These are phyloP conservation scores for Calonectria hongkongensis DNA, from an alignment of 2,329 filamentous ascomycete genomes.

Conservation along the genomic window DNA sequence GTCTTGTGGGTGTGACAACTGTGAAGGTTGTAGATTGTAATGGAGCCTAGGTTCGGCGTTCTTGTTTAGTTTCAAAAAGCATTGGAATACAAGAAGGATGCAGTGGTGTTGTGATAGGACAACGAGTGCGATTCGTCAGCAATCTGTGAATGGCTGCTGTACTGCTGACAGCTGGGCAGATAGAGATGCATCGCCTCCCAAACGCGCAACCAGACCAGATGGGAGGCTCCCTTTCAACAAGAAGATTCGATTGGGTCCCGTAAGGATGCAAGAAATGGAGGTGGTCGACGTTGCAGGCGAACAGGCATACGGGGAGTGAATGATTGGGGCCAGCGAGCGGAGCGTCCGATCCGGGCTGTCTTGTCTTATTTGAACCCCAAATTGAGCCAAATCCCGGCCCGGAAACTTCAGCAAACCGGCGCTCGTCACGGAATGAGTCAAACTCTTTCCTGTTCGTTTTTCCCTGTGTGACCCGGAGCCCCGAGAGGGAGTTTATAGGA, in stretches of 20 bases:
- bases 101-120: not conserved
- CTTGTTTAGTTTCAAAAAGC: not conserved
- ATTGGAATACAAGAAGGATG: not conserved
- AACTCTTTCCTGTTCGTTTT: not conserved
- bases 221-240: not conserved
- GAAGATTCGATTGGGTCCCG: conserved; percentile 5
- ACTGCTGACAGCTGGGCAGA: not conserved
- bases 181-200: not conserved
- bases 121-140: not conserved
- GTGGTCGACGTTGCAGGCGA: not conserved
- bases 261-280: not conserved
- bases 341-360: not conserved
- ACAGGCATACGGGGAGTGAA: conserved; percentile 2
- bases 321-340: not conserved
- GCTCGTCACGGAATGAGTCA: not conserved
- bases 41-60: not conserved
- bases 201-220: not conserved
- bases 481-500: no score
- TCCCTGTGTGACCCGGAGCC: not conserved
- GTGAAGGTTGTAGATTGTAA: no score
- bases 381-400: conserved; percentile 1
- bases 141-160: not conserved
- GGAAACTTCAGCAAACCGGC: not conserved
- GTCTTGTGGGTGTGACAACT: not conserved
- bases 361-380: conserved; percentile 4